Evolutionary conservation across 768 basidiomycete genomes (phyloP).

Genomic region (Amanita brunnescens): DNA sequence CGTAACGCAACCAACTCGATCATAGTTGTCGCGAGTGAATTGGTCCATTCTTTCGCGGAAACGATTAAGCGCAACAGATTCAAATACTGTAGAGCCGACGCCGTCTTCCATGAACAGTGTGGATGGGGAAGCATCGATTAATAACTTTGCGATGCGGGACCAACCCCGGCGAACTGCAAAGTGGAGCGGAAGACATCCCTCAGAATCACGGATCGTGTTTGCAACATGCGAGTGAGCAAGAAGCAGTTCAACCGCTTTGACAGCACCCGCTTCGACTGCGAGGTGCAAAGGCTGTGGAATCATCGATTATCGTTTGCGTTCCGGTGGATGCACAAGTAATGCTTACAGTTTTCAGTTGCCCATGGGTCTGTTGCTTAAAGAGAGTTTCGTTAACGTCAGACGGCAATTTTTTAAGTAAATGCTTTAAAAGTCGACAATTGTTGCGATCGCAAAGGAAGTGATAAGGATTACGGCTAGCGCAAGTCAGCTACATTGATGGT

Average conservation of each 20-base stretch:
- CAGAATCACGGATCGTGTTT: slow-evolving; percentile 32
- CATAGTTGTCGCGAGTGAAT: slow-evolving; percentile 4
- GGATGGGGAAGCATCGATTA: slow-evolving; percentile 29
- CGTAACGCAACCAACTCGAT: slow-evolving; percentile 8
- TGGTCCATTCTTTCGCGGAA: slow-evolving; percentile 11
- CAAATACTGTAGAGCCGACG: slow-evolving; percentile 35
- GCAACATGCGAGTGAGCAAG: slow-evolving; percentile 27
- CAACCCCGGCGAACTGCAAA: slow-evolving; percentile 29
- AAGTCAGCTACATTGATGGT: no score
- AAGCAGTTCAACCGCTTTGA: slow-evolving; percentile 25
- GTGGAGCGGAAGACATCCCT: slow-evolving; percentile 46
- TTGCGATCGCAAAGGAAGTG: slow-evolving; percentile 33
- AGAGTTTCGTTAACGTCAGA: slow-evolving; percentile 17
- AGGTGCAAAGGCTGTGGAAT: slow-evolving; percentile 41
- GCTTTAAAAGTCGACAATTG: slow-evolving; percentile 25
- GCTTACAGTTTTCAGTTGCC: slow-evolving; percentile 13
- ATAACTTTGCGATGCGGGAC: slow-evolving; percentile 25
- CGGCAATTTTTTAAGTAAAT: slow-evolving; percentile 42
- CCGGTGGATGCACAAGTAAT: background rate
- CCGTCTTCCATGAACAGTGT: slow-evolving; percentile 41
- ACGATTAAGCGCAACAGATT: slow-evolving; percentile 24
- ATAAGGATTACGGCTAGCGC: slow-evolving; percentile 45
- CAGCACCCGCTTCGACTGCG: slow-evolving; percentile 30
- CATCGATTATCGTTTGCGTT: background rate
- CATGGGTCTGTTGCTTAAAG: slow-evolving; percentile 10